These are phyloP conservation scores for Forsythia suspensa DNA, from an alignment of 257 asterid species.

Conservation along the genomic window DNA sequence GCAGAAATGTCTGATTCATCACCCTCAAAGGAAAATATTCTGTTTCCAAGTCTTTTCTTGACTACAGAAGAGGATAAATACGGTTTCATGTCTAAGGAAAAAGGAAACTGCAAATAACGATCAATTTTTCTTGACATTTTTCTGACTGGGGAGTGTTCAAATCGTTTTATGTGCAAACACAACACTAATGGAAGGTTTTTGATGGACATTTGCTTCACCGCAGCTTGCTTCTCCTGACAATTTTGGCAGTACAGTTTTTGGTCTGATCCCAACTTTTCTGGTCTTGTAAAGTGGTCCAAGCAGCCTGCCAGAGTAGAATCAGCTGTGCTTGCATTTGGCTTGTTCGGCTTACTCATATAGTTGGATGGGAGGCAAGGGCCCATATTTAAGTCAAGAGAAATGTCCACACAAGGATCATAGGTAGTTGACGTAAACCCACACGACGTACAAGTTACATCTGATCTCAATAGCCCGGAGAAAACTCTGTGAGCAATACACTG, in stretches of 20 bases:
- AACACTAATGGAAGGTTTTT: slow-evolving; percentile 63
- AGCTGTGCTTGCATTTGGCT: slow-evolving; percentile 35
- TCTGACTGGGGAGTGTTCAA: slow-evolving; percentile 58
- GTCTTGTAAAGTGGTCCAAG: slow-evolving; percentile 68
- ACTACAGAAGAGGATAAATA: slow-evolving; percentile 64
- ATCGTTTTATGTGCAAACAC: slow-evolving; percentile 71
- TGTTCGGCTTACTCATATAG: slow-evolving; percentile 37
- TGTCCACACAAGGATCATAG: slow-evolving; percentile 69
- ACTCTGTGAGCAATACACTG: slow-evolving; percentile 66
- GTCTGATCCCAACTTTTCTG: slow-evolving; percentile 62
- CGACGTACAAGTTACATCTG: slow-evolving; percentile 70
- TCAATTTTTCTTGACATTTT: slow-evolving; percentile 68
- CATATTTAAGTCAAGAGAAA: slow-evolving; percentile 57
- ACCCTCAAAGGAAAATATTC: slow-evolving; percentile 47
- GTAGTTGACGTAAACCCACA: slow-evolving; percentile 82
- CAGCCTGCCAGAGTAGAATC: slow-evolving; percentile 48
- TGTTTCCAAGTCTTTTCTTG: slow-evolving; percentile 56
- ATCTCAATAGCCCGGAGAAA: slow-evolving; percentile 69
- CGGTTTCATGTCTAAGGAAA: slow-evolving; percentile 71
- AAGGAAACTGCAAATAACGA: slow-evolving; percentile 67
- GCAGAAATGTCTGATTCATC: slow-evolving; percentile 49
- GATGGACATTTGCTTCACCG: slow-evolving; percentile 69
- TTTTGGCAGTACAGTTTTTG: slow-evolving; percentile 64
- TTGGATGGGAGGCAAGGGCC: slow-evolving; percentile 22
- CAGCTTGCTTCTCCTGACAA: slow-evolving; percentile 57